These are phyloP conservation scores for Wickerhamiella allomyrinae DNA, from an alignment of 805 yeast genomes.

Conservation along the genomic window DNA sequence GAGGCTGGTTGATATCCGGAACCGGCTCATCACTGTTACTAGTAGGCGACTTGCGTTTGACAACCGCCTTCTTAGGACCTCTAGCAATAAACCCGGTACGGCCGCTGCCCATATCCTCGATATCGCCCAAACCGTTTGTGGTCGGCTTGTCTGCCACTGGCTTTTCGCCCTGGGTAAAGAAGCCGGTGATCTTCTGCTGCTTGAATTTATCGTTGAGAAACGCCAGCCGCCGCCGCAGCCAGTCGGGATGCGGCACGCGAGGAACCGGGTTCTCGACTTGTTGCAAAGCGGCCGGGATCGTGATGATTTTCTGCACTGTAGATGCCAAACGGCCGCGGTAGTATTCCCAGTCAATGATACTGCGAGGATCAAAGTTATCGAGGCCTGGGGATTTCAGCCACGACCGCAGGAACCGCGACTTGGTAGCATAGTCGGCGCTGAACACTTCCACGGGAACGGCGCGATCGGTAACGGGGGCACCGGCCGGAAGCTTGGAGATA, in stretches of 20 bases:
- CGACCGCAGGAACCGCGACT: conserved; percentile 58
- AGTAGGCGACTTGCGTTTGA: conserved; percentile 26
- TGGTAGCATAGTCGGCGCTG: conserved; percentile 61
- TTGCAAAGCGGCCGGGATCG: conserved; percentile 95
- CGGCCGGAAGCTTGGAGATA: conserved; percentile 67
- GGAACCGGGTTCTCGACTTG: conserved; percentile 84
- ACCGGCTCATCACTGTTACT: conserved; percentile 22
- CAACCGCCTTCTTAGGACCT: conserved; percentile 8
- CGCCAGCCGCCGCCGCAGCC: conserved; percentile 60
- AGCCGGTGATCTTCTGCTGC: conserved; percentile 49
- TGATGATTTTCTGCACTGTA: conserved; percentile 84
- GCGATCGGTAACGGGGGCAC: conserved; percentile 87
- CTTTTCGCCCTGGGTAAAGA: conserved; percentile 32
- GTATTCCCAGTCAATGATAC: conserved; percentile 85
- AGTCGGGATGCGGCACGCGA: conserved; percentile 82
- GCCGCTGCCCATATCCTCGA: conserved; percentile 46
- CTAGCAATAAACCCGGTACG: conserved; percentile 9
- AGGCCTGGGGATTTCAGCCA: conserved; percentile 76
- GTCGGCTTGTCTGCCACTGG: conserved; percentile 13
- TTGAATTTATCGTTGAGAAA: conserved; percentile 50
- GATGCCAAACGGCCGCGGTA: conserved; percentile 84
- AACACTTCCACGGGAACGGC: conserved; percentile 95
- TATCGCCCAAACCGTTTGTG: conserved; percentile 39
- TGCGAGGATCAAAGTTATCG: conserved; percentile 73
- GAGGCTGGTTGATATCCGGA: conserved; percentile 7